Base-by-base conservation (phyloP, 345 rosid species). In the Geranium brycei region DNA sequence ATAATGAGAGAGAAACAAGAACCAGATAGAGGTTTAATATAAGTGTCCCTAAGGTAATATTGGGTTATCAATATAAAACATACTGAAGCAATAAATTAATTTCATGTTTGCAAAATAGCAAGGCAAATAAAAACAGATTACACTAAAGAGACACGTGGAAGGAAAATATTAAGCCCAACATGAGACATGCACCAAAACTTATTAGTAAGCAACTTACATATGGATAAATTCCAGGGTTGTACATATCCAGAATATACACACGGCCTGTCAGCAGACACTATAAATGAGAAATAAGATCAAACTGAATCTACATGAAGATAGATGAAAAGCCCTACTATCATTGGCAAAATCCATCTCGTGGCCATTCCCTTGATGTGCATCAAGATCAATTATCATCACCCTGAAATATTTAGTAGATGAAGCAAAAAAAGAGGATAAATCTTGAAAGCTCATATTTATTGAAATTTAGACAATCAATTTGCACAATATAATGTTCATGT, bases 341-440 rank as follows among this genome's bases (percentile, higher is more conserved):
- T 75, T 32, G 15, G 87, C 76, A 58, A 89, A 91, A 78, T 92
- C 98, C 73, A 56, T 86, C 75, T 90, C 99, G 31, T 92, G 96
- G 76, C 97, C 99, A 71, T 92, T 92, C 66, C 99, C 99, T 82
- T 92, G 99, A 78, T 92, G 98, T 38, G 97, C 98, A 73, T 92
- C 98, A 3, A 92, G 88, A 90, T 92, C 99, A 73, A 92, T 82
- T 65, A 92, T 86, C 97, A 92, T 92, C 70, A 86, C 95, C 83
- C 96, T 92, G 77, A 11, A 68, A 31, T 51, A 64, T 55, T 74
- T 72, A 58, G 28, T 12, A 18, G 28, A 17, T 17, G 28, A 58
- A 17, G 41, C 41, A 35, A 35, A 35, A 35, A 35, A 35, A 35
- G n/a, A 35, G 10, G 28, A 23, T 4, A 35, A 35, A 35, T 4